Conservation (phyloP, 176 grass and related monocot species). For the Triticum aestivum region DNA sequence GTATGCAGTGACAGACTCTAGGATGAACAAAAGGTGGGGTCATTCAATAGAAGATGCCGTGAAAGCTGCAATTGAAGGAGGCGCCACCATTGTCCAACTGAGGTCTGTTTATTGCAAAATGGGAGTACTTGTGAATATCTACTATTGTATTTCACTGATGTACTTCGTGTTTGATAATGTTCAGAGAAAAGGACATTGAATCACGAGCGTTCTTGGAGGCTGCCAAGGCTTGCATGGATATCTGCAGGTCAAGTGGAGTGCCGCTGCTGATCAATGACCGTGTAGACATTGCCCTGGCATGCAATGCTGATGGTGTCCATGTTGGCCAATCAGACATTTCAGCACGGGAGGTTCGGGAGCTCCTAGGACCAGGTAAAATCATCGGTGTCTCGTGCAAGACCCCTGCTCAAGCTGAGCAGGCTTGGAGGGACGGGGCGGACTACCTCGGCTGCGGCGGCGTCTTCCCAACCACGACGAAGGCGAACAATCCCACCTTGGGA, state of each 20-base stretch:
- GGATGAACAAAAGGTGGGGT: constrained; percentile 87
- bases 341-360: constrained; percentile 36
- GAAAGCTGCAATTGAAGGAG: constrained; percentile 78
- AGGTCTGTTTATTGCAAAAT: constrained; percentile 44
- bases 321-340: constrained; percentile 87
- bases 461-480: constrained; percentile 75
- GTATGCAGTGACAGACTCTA: constrained; percentile 88
- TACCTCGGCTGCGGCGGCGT: constrained; percentile 85
- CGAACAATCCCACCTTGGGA: constrained; percentile 67
- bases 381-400: constrained; percentile 93
- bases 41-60: constrained; percentile 71
- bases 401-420: constrained; percentile 55
- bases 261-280: constrained; percentile 87
- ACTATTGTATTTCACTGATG: background rate
- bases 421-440: constrained; percentile 75
- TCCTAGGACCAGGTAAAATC: constrained; percentile 76
- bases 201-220: constrained; percentile 71
- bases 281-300: constrained; percentile 76
- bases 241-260: constrained; percentile 66
- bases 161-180: background rate
- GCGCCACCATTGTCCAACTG: constrained; percentile 80
- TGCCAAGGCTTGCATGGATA: constrained; percentile 61
- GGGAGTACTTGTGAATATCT: background rate
- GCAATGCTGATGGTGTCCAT: constrained; percentile 83
- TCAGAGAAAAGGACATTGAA: constrained; percentile 75